Conservation (phyloP, 306 rosid genomes). For the Quercus agrifolia region DNA sequence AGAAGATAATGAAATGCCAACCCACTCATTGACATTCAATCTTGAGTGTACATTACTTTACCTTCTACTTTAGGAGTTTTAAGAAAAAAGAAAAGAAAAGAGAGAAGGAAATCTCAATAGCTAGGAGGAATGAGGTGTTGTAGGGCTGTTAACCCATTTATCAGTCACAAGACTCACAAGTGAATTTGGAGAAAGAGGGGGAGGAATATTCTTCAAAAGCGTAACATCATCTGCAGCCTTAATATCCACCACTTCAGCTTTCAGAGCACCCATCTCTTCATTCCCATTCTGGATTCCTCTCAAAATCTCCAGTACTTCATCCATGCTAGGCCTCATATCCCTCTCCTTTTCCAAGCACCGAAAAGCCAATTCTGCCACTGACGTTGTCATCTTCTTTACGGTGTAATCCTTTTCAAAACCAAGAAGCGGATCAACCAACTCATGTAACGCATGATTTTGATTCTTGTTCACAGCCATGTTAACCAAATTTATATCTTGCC, state of each 20-base stretch:
- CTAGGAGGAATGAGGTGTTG: slow-evolving; percentile 46
- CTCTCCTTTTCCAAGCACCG: slow-evolving; percentile 79
- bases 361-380: slow-evolving; percentile 76
- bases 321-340: slow-evolving; percentile 85
- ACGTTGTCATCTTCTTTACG: slow-evolving; percentile 45
- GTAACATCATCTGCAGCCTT: slow-evolving; percentile 46
- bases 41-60: background rate
- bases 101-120: slow-evolving; percentile 17
- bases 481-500: slow-evolving; percentile 68
- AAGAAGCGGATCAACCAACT: slow-evolving; percentile 69
- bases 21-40: background rate
- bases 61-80: slow-evolving; percentile 8
- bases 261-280: slow-evolving; percentile 22
- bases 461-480: slow-evolving; percentile 64
- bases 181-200: slow-evolving; percentile 60
- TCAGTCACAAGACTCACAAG: slow-evolving; percentile 36
- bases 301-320: slow-evolving; percentile 57
- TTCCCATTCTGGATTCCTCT: slow-evolving; percentile 43
- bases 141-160: slow-evolving; percentile 68
- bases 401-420: slow-evolving; percentile 46
- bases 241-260: slow-evolving; percentile 40
- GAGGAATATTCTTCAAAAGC: slow-evolving; percentile 46
- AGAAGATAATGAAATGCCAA: background rate
- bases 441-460: slow-evolving; percentile 50
- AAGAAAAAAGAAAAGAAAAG: background rate